Evolutionary conservation across 108 stramenopile genomes (phyloP), one percentile per base, ranked within the genome.

Genomic region (Halocafeteria seosinensis): DNA sequence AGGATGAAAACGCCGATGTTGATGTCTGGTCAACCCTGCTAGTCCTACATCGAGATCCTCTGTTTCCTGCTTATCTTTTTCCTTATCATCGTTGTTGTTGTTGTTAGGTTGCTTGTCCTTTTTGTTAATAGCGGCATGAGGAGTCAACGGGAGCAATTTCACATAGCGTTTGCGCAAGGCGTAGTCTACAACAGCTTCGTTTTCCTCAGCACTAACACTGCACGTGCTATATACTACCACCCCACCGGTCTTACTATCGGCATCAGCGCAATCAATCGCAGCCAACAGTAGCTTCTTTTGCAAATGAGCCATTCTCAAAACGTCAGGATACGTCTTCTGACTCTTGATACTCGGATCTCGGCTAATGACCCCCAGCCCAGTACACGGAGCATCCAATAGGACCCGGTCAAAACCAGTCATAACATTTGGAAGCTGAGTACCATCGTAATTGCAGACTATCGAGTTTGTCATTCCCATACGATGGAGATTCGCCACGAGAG

Each of bases 141-240:
- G 9, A 8, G 29, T 85, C 29, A 59, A 21, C 29, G 71, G 64
- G 4, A 96, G 81, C 57, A 99, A 76, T 55, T 87, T 87, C 21
- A 99, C 95, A 68, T 94, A 83, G 38, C 98, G 82, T 69, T 88
- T 90, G 30, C 77, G 61, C 21, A 99, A 78, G 21, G 89, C 82
- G 81, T 99, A 99, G 34, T 96, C 87, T 29, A 99, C 90, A 27
- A 99, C 94, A 73, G 86, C 86, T 76, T 99, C 97, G 78, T 99
- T 96, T 66, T 99, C 97, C 5, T 83, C 85, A 23, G 92, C 87
- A 36, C 85, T 77, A n/a, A 99, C 85, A 51, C 88, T 89, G 62
- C 97, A 99, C 36, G 97, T 99, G 37, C 87, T 88, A 77, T 99
- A 99, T 30, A 99, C 97, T 77, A 96, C 87, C 33, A 85, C 67